These are phyloP conservation scores for Thraustochytrium sp. DNA, from an alignment of 352 stramenopile species.

Conservation along the genomic window DNA sequence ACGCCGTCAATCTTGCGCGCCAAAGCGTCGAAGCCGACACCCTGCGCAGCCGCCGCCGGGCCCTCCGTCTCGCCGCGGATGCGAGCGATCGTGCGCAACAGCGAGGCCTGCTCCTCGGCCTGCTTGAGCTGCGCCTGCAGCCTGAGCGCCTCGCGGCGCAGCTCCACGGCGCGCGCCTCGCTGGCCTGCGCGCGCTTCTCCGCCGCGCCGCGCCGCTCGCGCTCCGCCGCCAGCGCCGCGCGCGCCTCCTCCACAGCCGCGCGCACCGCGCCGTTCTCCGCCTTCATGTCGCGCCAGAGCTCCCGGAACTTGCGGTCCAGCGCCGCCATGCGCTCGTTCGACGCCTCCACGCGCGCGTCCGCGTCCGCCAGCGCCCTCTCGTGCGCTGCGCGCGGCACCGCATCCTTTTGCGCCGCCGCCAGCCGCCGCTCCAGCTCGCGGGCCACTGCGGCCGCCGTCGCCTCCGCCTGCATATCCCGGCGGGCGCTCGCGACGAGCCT, in stretches of 20 bases:
- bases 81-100: slow-evolving; percentile 21
- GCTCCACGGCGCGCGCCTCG: background rate
- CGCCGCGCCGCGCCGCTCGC: background rate
- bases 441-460: background rate
- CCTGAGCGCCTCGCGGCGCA: background rate
- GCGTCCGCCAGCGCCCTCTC: background rate
- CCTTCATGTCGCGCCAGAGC: slow-evolving; percentile 22
- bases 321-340: background rate
- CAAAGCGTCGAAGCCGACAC: background rate
- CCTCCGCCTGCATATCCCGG: no score
- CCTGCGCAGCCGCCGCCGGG: background rate
- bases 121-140: background rate
- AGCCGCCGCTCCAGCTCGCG: background rate
- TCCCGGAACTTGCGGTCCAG: slow-evolving; percentile 6
- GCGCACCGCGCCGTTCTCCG: slow-evolving; percentile 4
- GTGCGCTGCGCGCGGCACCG: background rate
- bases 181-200: background rate
- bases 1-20: background rate
- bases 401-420: background rate
- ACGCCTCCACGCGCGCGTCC: background rate
- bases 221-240: background rate
- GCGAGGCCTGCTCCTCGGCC: background rate
- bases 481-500: no score
- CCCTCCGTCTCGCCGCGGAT: slow-evolving; percentile 17
- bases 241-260: background rate